A percentile compares a stretch with the other conserved stretches of the same genome.
Evolutionary conservation across 495 filamentous ascomycete species (phyloP).

Genomic region (Monascus purpureus): DNA sequence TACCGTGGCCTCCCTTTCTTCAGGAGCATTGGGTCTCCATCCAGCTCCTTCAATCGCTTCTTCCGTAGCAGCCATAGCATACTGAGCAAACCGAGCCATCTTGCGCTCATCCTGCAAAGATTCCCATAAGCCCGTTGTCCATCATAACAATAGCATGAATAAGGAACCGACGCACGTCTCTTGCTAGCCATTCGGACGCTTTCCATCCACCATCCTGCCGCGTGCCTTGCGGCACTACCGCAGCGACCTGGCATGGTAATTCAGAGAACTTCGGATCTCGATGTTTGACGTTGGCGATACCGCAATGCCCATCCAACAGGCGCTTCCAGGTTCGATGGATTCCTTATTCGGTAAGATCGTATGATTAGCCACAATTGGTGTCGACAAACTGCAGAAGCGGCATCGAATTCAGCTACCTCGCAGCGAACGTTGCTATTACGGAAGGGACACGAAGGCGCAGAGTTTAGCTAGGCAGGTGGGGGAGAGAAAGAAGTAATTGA

Average conservation of each 20-base stretch:
- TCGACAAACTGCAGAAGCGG: background rate
- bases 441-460: background rate
- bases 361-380: constrained; percentile 1
- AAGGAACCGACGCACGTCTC: constrained; percentile 25
- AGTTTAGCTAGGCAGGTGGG: background rate
- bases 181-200: constrained; percentile 60
- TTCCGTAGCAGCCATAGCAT: constrained; percentile 72
- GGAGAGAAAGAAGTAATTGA: too few relatives aligned
- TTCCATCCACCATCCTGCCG: constrained; percentile 51
- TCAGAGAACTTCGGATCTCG: constrained; percentile 46
- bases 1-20: constrained; percentile 57
- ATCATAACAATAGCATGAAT: constrained; percentile 1
- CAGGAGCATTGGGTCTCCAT: constrained; percentile 51
- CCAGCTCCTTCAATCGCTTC: constrained; percentile 77
- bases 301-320: constrained; percentile 64
- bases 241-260: constrained; percentile 75
- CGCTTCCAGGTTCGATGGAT: constrained; percentile 66
- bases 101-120: constrained; percentile 56
- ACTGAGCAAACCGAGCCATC: constrained; percentile 88
- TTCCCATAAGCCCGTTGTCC: too few relatives aligned
- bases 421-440: too few relatives aligned
- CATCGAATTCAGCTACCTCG: constrained; percentile 9
- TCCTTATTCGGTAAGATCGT: constrained; percentile 26
- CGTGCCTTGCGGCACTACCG: constrained; percentile 53
- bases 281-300: constrained; percentile 54